Evolutionary conservation across 768 basidiomycete species (phyloP).

Genomic region (Termitomyces sp.): DNA sequence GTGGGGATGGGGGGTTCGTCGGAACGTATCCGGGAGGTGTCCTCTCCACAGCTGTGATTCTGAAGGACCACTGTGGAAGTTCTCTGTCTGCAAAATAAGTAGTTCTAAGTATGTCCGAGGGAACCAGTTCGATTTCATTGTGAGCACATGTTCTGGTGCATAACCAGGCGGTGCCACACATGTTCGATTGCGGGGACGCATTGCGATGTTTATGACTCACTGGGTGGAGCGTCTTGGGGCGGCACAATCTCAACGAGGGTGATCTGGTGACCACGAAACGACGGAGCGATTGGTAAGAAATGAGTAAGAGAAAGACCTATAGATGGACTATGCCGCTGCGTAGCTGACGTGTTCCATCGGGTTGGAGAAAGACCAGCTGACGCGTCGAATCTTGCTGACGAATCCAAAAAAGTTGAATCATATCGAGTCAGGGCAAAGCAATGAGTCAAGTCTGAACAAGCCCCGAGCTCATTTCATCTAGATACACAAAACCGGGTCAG

Average conservation of each 20-base stretch:
- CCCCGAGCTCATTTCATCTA: neutral
- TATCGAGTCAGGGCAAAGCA: neutral
- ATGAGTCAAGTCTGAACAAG: neutral
- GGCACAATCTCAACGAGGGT: neutral
- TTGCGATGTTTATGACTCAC: neutral
- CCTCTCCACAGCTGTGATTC: neutral
- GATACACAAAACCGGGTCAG: neutral
- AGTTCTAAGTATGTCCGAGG: neutral
- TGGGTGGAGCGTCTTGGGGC: neutral
- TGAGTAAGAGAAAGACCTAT: neutral
- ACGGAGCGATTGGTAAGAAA: neutral
- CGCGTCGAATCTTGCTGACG: neutral
- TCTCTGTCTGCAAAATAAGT: neutral
- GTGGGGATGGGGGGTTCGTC: too few species aligned
- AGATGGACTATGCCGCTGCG: neutral
- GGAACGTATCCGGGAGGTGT: neutral
- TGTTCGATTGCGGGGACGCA: neutral
- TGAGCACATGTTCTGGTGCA: neutral
- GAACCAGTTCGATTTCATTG: slow-evolving; percentile 1
- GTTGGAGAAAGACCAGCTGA: slow-evolving; percentile 2
- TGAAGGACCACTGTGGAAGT: too few species aligned
- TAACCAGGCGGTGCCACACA: neutral
- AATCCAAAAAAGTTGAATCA: neutral
- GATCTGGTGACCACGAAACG: slow-evolving; percentile 4
- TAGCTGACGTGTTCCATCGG: neutral